These are phyloP conservation scores for Scenedesmus sp. DNA, from an alignment of 163 green algal genomes.

Conservation along the genomic window DNA sequence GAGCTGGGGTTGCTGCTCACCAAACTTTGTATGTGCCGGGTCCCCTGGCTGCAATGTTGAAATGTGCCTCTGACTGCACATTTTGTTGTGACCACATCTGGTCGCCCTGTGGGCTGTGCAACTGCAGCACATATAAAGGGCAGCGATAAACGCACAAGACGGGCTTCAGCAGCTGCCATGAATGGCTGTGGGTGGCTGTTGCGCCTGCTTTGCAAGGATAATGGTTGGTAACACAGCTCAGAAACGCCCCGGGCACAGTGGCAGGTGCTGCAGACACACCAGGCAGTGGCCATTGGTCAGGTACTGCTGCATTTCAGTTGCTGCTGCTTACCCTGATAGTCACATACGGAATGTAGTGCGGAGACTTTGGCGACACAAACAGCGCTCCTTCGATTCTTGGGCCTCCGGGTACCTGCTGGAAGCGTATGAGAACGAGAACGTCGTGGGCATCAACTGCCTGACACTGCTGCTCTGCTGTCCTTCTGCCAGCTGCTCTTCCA, in stretches of 20 bases:
- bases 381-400: slow-evolving; percentile 68
- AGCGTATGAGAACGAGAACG: neutral
- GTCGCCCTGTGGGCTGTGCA: slow-evolving; percentile 61
- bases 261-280: neutral
- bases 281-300: neutral
- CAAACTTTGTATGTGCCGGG: slow-evolving; percentile 73
- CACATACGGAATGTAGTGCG: slow-evolving; percentile 64
- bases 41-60: slow-evolving; percentile 70
- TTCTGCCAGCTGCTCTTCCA: neutral
- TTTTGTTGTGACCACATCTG: slow-evolving; percentile 71
- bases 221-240: too few species aligned
- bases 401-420: slow-evolving; percentile 63
- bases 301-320: neutral
- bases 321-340: slow-evolving; percentile 57
- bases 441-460: neutral
- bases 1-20: slow-evolving; percentile 52
- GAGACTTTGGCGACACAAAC: slow-evolving; percentile 59
- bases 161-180: neutral
- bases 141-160: neutral
- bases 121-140: slow-evolving; percentile 39
- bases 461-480: neutral
- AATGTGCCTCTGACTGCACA: slow-evolving; percentile 70
- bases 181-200: neutral
- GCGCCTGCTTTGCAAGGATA: neutral
- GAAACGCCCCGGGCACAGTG: neutral